These are phyloP conservation scores for Leishmania guyanensis DNA, from an alignment of 208 protist genomes.

Conservation along the genomic window DNA sequence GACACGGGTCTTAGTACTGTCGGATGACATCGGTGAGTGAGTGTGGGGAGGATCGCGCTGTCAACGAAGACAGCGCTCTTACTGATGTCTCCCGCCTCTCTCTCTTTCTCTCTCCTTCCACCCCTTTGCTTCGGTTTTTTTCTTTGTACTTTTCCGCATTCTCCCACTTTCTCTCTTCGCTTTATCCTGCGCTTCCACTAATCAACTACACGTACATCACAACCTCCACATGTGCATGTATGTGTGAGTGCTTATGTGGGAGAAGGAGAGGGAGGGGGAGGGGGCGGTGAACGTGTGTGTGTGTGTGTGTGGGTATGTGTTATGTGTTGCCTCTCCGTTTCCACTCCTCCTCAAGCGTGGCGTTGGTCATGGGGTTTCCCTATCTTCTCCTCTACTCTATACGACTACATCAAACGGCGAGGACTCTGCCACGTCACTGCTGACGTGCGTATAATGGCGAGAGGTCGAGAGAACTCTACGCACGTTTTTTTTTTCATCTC, in stretches of 20 bases:
- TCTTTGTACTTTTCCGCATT: neutral
- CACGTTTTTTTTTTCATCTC: neutral
- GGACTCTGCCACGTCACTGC: neutral
- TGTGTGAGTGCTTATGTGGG: neutral
- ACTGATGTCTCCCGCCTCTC: neutral
- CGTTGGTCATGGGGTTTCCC: neutral
- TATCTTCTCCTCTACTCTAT: neutral
- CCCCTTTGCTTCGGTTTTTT: too few relatives aligned
- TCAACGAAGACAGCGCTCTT: slow-evolving; percentile 9
- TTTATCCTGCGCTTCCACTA: neutral
- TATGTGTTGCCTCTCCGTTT: too few relatives aligned
- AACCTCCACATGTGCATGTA: neutral
- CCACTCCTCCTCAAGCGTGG: neutral
- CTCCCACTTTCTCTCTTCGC: neutral
- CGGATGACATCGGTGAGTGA: neutral
- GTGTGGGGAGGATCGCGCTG: neutral
- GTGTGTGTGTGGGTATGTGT: neutral
- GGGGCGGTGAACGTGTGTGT: neutral
- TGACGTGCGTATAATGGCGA: neutral
- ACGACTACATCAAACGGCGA: neutral
- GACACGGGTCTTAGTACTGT: neutral
- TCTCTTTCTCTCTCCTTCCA: neutral
- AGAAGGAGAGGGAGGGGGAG: neutral
- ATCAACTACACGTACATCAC: neutral
- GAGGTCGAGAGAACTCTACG: neutral